Conservation (phyloP, 352 stramenopile species). For the Phytophthora lateralis region DNA sequence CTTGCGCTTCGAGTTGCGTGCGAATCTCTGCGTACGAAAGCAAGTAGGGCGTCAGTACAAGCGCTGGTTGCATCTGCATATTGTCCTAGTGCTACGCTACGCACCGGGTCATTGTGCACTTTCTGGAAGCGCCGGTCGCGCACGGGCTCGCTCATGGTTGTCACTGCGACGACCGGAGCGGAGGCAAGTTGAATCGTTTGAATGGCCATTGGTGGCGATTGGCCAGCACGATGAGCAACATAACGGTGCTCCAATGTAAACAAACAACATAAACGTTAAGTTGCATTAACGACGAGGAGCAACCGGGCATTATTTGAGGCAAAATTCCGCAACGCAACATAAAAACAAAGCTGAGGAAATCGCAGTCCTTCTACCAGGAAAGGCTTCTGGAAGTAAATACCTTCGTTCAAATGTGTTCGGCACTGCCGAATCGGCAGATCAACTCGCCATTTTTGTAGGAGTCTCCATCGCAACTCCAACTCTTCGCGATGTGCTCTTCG, state of each 20-base stretch:
- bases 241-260: neutral
- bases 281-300: neutral
- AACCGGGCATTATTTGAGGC: no score
- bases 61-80: slow-evolving; percentile 5
- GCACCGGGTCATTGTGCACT: slow-evolving; percentile 85
- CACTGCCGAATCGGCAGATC: no score
- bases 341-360: no score
- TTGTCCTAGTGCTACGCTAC: neutral
- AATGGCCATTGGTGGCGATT: slow-evolving; percentile 4
- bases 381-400: no score
- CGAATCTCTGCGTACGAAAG: slow-evolving; percentile 55
- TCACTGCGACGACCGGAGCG: slow-evolving; percentile 1
- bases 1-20: slow-evolving; percentile 76
- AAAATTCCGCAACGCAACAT: no score
- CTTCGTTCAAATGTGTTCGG: no score
- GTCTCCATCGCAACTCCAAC: no score
- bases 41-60: slow-evolving; percentile 1
- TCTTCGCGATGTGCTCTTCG: no score
- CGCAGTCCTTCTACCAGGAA: no score
- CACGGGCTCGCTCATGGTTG: slow-evolving; percentile 51
- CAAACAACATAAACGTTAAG: neutral
- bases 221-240: neutral
- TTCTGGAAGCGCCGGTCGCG: slow-evolving; percentile 84
- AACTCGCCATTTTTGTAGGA: no score
- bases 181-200: slow-evolving; percentile 13